These are phyloP conservation scores for Mikania micrantha DNA, from an alignment of 129 eudicot species.

Conservation along the genomic window DNA sequence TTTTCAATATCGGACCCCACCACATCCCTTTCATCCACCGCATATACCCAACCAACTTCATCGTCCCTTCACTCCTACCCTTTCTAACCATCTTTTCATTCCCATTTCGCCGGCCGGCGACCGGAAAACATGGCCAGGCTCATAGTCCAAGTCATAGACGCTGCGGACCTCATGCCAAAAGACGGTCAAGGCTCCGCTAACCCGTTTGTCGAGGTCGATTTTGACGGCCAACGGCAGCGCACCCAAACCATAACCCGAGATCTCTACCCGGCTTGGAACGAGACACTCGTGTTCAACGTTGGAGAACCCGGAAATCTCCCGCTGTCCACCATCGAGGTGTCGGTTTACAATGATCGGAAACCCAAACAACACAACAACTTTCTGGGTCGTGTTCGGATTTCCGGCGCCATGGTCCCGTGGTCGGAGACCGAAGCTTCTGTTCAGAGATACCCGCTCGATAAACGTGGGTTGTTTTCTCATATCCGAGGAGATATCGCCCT, in stretches of 20 bases:
- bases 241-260: slow-evolving; percentile 58
- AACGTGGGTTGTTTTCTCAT: slow-evolving; percentile 75
- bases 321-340: slow-evolving; percentile 33
- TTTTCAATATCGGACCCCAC: slow-evolving; percentile 1
- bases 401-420: slow-evolving; percentile 50
- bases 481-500: slow-evolving; percentile 76
- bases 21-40: slow-evolving; percentile 1
- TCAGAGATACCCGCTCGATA: slow-evolving; percentile 76
- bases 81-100: neutral
- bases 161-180: slow-evolving; percentile 88
- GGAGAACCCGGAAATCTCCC: slow-evolving; percentile 30
- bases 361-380: slow-evolving; percentile 36
- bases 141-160: slow-evolving; percentile 63
- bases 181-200: slow-evolving; percentile 89
- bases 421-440: slow-evolving; percentile 44
- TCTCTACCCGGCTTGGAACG: slow-evolving; percentile 73
- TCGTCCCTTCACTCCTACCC: slow-evolving; percentile 19
- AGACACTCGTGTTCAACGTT: slow-evolving; percentile 54
- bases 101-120: neutral
- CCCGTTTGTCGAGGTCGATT: slow-evolving; percentile 64
- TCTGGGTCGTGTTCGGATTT: slow-evolving; percentile 69
- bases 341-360: slow-evolving; percentile 51
- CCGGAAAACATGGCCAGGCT: slow-evolving; percentile 50
- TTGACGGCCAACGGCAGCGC: slow-evolving; percentile 48
- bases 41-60: slow-evolving; percentile 25